A percentile compares a stretch with the other conserved stretches of the same genome.
Conservation (phyloP, 2,329 filamentous ascomycete species). For the Diaporthe nobilis region DNA sequence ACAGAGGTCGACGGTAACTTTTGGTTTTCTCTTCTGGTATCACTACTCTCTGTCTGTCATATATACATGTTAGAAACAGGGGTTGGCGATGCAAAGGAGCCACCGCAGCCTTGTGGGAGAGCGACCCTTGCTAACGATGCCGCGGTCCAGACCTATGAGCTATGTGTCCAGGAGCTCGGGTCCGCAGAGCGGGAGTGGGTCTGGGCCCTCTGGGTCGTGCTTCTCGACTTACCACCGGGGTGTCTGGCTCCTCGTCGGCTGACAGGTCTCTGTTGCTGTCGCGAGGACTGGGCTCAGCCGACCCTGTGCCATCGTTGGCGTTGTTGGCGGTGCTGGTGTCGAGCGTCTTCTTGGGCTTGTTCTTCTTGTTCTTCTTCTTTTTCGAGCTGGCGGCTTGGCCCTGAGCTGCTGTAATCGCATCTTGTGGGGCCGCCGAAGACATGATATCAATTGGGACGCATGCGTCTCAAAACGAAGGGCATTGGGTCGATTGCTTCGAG, state of each 20-base stretch:
- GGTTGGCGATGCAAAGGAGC: constrained; percentile 16
- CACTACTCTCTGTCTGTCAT: constrained; percentile 39
- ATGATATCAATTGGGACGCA: constrained; percentile 41
- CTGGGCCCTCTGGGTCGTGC: constrained; percentile 33
- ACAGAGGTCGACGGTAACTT: constrained; percentile 4
- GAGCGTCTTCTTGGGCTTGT: constrained; percentile 40
- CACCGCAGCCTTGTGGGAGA: constrained; percentile 24
- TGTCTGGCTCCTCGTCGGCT: constrained; percentile 39
- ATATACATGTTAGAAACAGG: constrained; percentile 39
- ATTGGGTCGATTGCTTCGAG: constrained; percentile 37
- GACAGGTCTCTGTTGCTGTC: constrained; percentile 36
- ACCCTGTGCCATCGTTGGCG: constrained; percentile 32
- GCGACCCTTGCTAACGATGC: constrained; percentile 3
- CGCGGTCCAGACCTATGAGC: constrained; percentile 35
- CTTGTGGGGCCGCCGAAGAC: constrained; percentile 43
- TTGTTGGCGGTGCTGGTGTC: constrained; percentile 34
- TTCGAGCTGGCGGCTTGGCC: constrained; percentile 34
- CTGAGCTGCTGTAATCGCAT: constrained; percentile 39
- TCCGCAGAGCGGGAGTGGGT: constrained; percentile 40
- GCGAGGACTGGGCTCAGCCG: constrained; percentile 35
- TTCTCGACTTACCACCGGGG: constrained; percentile 39
- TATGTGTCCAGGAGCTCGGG: constrained; percentile 42
- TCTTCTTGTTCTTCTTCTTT: constrained; percentile 42
- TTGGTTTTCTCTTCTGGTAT: constrained; percentile 30
- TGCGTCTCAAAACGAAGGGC: constrained; percentile 40